These are phyloP conservation scores for Suillus ampliporus DNA, from an alignment of 768 basidiomycete genomes.

Conservation along the genomic window DNA sequence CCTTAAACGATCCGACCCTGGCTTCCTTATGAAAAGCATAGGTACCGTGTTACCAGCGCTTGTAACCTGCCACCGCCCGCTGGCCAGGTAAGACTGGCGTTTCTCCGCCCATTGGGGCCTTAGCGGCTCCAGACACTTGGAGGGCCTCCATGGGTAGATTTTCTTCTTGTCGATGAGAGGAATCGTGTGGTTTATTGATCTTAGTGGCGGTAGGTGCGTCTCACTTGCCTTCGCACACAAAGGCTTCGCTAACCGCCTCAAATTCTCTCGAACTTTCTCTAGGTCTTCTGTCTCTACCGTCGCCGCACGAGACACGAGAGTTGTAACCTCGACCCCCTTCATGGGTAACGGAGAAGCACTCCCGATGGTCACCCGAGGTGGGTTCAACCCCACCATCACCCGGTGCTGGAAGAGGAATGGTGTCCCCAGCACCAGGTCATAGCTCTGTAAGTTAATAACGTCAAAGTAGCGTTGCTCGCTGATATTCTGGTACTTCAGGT, in stretches of 20 bases:
- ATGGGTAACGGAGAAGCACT: too few relatives aligned
- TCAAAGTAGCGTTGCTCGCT: conserved; percentile 37
- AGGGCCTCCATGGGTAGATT: conserved; percentile 7
- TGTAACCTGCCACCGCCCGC: conserved; percentile 40
- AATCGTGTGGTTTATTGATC: conserved; percentile 48
- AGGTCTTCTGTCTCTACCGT: too few relatives aligned
- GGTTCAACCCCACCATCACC: conserved; percentile 12
- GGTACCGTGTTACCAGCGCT: conserved; percentile 25
- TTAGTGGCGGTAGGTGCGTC: conserved; percentile 39
- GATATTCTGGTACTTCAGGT: conserved; percentile 18
- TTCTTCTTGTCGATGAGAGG: conserved; percentile 38
- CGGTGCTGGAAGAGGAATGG: conserved; percentile 27
- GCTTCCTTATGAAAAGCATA: conserved; percentile 2
- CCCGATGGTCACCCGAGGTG: background rate
- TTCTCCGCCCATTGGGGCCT: conserved; percentile 4
- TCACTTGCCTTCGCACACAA: background rate
- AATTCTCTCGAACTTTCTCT: background rate
- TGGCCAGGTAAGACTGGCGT: conserved; percentile 24
- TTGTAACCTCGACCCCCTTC: background rate
- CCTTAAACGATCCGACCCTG: conserved; percentile 36
- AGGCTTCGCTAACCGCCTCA: background rate
- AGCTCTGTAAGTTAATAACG: conserved; percentile 42
- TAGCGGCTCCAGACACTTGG: background rate
- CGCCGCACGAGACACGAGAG: too few relatives aligned
- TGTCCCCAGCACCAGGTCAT: conserved; percentile 46